These are phyloP conservation scores for Solanum dulcamara DNA, from an alignment of 257 asterid species.

Conservation along the genomic window DNA sequence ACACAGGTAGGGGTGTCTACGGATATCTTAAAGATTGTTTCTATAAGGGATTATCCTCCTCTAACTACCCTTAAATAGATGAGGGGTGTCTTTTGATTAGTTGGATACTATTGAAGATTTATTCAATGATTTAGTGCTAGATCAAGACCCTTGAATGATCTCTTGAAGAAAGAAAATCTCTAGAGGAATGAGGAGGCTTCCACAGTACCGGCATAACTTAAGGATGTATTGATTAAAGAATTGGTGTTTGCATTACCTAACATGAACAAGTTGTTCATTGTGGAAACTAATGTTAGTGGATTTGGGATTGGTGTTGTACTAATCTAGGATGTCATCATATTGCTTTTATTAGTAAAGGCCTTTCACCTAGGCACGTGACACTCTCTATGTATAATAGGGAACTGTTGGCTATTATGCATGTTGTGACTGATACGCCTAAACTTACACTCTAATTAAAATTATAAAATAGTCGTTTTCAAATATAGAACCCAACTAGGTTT, in stretches of 20 bases:
- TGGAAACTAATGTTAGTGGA: background rate
- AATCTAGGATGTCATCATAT: background rate
- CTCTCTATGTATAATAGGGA: background rate
- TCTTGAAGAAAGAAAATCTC: background rate
- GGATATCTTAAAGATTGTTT: background rate
- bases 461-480: no score
- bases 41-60: background rate
- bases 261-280: no score
- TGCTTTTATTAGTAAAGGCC: background rate
- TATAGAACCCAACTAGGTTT: no score
- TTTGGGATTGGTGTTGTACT: background rate
- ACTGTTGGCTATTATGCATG: background rate
- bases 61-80: background rate
- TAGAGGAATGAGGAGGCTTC: background rate
- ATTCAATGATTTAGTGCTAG: background rate
- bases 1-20: background rate
- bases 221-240: background rate
- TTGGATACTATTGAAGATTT: background rate
- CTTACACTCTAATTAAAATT: no score
- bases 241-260: background rate
- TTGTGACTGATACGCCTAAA: no score
- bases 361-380: background rate
- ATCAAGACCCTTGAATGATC: background rate
- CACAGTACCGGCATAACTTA: no score
- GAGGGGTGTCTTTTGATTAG: background rate